Base-by-base conservation (phyloP, 2,329 filamentous ascomycete species). In the Microdochium bolleyi region DNA sequence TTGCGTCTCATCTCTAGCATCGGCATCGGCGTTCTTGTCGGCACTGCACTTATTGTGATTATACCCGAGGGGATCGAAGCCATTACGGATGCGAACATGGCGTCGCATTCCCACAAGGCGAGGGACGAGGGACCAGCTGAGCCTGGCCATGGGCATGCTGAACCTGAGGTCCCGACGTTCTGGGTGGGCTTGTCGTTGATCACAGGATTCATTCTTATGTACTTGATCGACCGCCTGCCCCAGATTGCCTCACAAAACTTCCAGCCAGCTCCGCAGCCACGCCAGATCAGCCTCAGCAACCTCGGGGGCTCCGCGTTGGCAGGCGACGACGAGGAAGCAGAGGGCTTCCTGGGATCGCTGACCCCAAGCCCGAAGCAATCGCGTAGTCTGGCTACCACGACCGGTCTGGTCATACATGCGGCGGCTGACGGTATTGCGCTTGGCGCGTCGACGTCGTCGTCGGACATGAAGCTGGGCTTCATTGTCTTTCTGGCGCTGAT, bases 61-160 rank as follows among this genome's bases (percentile, higher is more conserved):
- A 96, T 99, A 62, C 94, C 94, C 1, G 94, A 99, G 70, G 94
- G 94, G 37, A 86, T 97, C 55, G 92, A 96, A 66, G 92, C 94
- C 2, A 79, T 96, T 53, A 89, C 94, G 60, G 84, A 78, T 14
- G 73, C 78, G 2, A 69, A 71, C 2, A 66, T 73, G 53, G 60
- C 66, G 7, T 57, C 67, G 10, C 71, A 74, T 49, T 60, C 69
- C 50, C 72, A 72, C 59, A 64, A 64, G 25, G 19, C 21, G 22
- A 27, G 48, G 27, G 48, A 49, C 24, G 48, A 49, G n/a, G 41
- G 16, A 7, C n/a, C 41, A 8, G 19, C 41, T 3, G 41, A 22
- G 41, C 13, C 41, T 46, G 41, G 19, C 3, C 48, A 49, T 19
- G 48, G 3, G 9, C 65, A 73, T 49, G 59, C 67, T 44, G 68